phyloP scores from a whole-genome alignment of 2,329 filamentous ascomycete genomes.

The Nakataea oryzae region DNA sequence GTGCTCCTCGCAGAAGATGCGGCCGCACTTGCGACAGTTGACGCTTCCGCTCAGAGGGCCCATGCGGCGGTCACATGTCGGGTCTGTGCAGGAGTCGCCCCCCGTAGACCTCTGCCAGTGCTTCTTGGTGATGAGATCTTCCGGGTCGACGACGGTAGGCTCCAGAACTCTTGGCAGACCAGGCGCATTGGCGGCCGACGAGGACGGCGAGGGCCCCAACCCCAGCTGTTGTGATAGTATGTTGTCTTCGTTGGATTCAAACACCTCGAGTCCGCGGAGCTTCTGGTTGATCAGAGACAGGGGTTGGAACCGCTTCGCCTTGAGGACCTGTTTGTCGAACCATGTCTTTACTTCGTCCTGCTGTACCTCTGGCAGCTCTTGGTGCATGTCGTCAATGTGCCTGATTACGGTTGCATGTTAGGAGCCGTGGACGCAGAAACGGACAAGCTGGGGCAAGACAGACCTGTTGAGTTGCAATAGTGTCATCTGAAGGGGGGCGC shows the following conservation, averaged over 20 bases:
- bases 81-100: constrained; percentile 78
- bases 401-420: constrained; percentile 10
- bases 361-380: constrained; percentile 77
- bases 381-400: constrained; percentile 77
- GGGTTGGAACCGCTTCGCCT: constrained; percentile 87
- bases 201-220: not conserved
- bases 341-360: constrained; percentile 95
- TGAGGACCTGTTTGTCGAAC: constrained; percentile 91
- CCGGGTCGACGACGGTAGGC: constrained; percentile 55
- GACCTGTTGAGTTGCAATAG: constrained; percentile 81
- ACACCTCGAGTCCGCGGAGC: constrained; percentile 82
- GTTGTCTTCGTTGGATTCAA: constrained; percentile 68
- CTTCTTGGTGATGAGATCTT: constrained; percentile 75
- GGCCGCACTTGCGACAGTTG: constrained; percentile 89
- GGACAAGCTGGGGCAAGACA: not conserved
- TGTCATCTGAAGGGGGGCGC: constrained; percentile 52
- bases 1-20: constrained; percentile 91
- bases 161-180: constrained; percentile 8
- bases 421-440: too few species aligned
- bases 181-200: not conserved
- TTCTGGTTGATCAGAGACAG: constrained; percentile 89
- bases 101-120: constrained; percentile 79
- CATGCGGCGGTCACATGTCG: constrained; percentile 69
- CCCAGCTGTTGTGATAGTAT: not conserved
- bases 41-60: constrained; percentile 73